phyloP scores from a whole-genome alignment of 1,139 yeast genomes.

The Candida sp. region DNA sequence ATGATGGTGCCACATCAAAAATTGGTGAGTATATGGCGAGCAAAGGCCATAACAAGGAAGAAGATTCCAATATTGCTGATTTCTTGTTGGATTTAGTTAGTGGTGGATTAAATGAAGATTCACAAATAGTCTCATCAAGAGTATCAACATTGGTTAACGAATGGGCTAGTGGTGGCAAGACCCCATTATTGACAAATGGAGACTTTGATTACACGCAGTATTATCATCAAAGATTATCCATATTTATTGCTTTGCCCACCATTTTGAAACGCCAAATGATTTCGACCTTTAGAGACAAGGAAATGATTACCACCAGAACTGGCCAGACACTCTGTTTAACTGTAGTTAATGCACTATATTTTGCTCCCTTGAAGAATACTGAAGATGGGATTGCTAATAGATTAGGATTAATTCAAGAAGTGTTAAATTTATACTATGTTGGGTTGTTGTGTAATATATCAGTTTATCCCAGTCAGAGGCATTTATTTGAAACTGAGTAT shows the following conservation, averaged over 20 bases:
- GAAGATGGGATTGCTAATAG: conserved; percentile 62
- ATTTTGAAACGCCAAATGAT: conserved; percentile 31
- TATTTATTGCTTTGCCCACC: conserved; percentile 22
- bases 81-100: conserved; percentile 72
- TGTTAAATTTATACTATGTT: conserved; percentile 67
- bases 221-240: conserved; percentile 18
- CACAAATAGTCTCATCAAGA: conserved; percentile 23
- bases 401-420: conserved; percentile 74
- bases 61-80: conserved; percentile 68
- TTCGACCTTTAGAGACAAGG: conserved; percentile 58
- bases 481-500: conserved; percentile 76
- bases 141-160: conserved; percentile 29
- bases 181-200: conserved; percentile 3
- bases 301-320: conserved; percentile 63
- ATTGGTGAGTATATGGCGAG: conserved; percentile 39
- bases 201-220: conserved; percentile 17
- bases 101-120: conserved; percentile 32
- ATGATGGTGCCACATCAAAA: conserved; percentile 47
- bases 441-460: conserved; percentile 80
- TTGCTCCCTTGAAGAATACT: conserved; percentile 62
- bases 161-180: conserved; percentile 26
- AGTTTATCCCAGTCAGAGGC: conserved; percentile 71
- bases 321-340: conserved; percentile 67
- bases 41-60: conserved; percentile 54
- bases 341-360: conserved; percentile 63